Base-by-base conservation (phyloP, 2,329 filamentous ascomycete species). In the Colletotrichum karsti region DNA sequence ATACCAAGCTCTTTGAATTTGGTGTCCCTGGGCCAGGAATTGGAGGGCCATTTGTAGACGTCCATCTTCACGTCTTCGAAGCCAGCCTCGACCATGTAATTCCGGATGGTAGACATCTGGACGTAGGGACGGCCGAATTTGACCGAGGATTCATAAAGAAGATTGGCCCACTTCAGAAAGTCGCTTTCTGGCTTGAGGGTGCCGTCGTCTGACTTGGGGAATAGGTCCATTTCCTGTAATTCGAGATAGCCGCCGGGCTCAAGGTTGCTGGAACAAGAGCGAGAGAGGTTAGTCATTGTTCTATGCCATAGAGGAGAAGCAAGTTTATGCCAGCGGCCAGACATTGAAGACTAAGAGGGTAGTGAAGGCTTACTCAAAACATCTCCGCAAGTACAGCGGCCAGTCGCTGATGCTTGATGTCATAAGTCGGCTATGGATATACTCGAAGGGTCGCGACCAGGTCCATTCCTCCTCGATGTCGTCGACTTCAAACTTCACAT, bases 231-330 rank as follows among this genome's bases (percentile, higher is more conserved):
- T 28, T 69, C 66, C n/a, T 69, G 66, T 10, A 80, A 55, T 66
- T 85, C 83, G 9, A 83, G 72, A 72, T 73, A 82, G 24, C 81
- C 83, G 22, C 81, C 83, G 0, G 82, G 81, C 22, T 74, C 75
- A 4, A 80, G 73, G 63, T 77, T n/a, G n/a, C n/a, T 81, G 67
- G n/a, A n/a, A n/a, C 65, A 64, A 13, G 4, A 7, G 1, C 0
- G 15, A 54, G 26, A 20, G 18, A 7, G 13, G 10, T 37, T 37
- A 33, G 3, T 15, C n/a, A n/a, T n/a, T n/a, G n/a, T 6, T 13
- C 24, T 12, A 5, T 2, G 1, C 3, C 6, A 9, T 26, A 7
- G n/a, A n/a, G n/a, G n/a, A n/a, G n/a, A n/a, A n/a, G n/a, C n/a
- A n/a, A n/a, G n/a, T n/a, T n/a, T n/a, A n/a, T n/a, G n/a, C n/a